Conservation (phyloP, 2,329 filamentous ascomycete species). For the Monosporascus sp. region DNA sequence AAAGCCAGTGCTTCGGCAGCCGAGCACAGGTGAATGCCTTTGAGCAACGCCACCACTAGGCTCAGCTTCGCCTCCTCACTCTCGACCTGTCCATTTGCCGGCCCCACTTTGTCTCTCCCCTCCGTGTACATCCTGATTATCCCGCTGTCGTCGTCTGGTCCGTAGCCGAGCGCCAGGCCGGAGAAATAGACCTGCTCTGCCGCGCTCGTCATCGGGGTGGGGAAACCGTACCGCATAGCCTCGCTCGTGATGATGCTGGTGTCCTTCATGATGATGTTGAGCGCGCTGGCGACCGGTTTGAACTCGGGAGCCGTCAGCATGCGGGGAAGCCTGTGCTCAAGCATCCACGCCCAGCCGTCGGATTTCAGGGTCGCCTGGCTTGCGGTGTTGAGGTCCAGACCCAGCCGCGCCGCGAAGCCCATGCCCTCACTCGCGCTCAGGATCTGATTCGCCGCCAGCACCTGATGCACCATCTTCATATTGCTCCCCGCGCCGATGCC, state of each 20-base stretch:
- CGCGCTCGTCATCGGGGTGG: constrained; percentile 53
- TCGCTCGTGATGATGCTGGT: constrained; percentile 63
- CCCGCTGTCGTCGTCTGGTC: constrained; percentile 38
- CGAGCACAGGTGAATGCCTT: constrained; percentile 38
- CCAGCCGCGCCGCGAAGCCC: constrained; percentile 52
- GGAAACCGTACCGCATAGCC: constrained; percentile 52
- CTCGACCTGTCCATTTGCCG: constrained; percentile 19
- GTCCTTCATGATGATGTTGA: constrained; percentile 58
- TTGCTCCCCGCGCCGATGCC: constrained; percentile 56
- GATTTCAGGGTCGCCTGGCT: constrained; percentile 40
- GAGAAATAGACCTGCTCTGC: constrained; percentile 63
- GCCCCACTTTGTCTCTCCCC: constrained; percentile 28
- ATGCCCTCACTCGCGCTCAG: constrained; percentile 54
- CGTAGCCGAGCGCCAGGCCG: constrained; percentile 52
- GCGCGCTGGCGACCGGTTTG: constrained; percentile 51
- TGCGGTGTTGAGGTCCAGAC: constrained; percentile 41
- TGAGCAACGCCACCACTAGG: constrained; percentile 34
- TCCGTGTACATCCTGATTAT: constrained; percentile 38
- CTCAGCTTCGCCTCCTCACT: constrained; percentile 31
- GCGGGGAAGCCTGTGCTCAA: constrained; percentile 52
- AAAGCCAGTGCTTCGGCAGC: constrained; percentile 39
- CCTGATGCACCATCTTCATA: constrained; percentile 60
- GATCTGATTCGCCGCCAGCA: constrained; percentile 60
- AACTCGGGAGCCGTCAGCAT: constrained; percentile 45
- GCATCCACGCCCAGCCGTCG: constrained; percentile 56